A percentile compares a stretch with the other conserved stretches of the same genome.
Conservation (phyloP, 345 rosid species). For the Lumnitzera littorea region DNA sequence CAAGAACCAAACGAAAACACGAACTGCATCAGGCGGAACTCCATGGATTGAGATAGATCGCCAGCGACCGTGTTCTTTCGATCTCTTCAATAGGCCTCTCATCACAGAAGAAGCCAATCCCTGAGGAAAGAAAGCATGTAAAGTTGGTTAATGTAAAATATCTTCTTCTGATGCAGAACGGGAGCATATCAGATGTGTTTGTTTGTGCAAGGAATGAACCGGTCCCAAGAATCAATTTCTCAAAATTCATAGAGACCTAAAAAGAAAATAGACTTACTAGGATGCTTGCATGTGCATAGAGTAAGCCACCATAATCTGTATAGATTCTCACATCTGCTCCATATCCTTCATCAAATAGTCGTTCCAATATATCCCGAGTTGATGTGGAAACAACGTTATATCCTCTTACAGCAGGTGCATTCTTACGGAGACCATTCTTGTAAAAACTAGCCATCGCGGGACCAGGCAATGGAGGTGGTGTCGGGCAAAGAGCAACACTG, state of each 20-base stretch:
- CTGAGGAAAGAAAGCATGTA: conserved; percentile 20
- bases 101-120: conserved; percentile 76
- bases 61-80: conserved; percentile 37
- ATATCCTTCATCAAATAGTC: conserved; percentile 62
- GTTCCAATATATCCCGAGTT: conserved; percentile 55
- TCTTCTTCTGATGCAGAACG: no score
- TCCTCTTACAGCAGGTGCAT: conserved; percentile 14
- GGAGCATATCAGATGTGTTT: background rate
- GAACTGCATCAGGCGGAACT: conserved; percentile 63
- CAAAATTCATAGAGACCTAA: no score
- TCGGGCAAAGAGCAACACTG: conserved; percentile 14
- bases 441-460: conserved; percentile 17
- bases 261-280: conserved; percentile 37
- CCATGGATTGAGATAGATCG: conserved; percentile 56
- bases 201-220: background rate
- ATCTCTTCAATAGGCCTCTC: conserved; percentile 62
- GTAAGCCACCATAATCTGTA: conserved; percentile 40
- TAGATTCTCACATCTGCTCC: conserved; percentile 56
- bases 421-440: conserved; percentile 8
- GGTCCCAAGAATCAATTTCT: no score
- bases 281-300: conserved; percentile 65
- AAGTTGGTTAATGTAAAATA: no score
- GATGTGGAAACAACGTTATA: conserved; percentile 23
- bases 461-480: conserved; percentile 51
- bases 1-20: conserved; percentile 64